Conservation (phyloP, 2,329 filamentous ascomycete genomes). For the Penicillium sp. region DNA sequence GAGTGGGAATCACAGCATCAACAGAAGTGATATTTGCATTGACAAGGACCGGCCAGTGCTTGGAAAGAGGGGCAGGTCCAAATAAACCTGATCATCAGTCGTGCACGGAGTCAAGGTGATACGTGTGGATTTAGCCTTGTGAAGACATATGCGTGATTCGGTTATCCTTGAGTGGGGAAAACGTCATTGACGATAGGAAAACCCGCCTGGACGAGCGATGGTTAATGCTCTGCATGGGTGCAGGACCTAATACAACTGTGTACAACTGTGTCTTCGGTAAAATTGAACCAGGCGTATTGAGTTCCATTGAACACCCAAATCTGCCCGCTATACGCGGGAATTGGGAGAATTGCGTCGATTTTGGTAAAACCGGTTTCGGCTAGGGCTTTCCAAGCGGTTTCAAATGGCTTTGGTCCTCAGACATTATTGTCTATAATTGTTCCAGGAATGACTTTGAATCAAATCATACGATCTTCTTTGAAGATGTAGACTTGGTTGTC, state of each 20-base stretch:
- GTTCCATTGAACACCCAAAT: background rate
- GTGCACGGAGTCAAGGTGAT: too few species aligned
- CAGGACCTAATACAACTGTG: background rate
- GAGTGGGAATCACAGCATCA: background rate
- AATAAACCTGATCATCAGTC: too few species aligned
- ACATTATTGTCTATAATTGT: background rate
- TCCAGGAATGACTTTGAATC: background rate
- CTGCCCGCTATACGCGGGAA: background rate
- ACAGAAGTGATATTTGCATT: too few species aligned
- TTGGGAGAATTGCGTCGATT: background rate
- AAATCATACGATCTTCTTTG: background rate
- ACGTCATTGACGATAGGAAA: background rate
- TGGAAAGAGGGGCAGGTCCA: too few species aligned
- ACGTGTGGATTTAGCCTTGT: too few species aligned
- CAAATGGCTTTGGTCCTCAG: background rate
- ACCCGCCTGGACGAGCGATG: background rate
- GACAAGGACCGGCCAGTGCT: too few species aligned
- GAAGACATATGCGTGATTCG: too few species aligned
- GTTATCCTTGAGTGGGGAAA: background rate
- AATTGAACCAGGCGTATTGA: background rate
- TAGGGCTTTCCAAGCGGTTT: background rate
- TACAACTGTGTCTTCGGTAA: background rate
- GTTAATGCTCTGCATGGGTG: background rate
- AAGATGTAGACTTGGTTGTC: too few species aligned
- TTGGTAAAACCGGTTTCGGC: background rate